These are phyloP conservation scores for Scytalidium lignicola DNA, from an alignment of 2,329 filamentous ascomycete species.

Conservation along the genomic window DNA sequence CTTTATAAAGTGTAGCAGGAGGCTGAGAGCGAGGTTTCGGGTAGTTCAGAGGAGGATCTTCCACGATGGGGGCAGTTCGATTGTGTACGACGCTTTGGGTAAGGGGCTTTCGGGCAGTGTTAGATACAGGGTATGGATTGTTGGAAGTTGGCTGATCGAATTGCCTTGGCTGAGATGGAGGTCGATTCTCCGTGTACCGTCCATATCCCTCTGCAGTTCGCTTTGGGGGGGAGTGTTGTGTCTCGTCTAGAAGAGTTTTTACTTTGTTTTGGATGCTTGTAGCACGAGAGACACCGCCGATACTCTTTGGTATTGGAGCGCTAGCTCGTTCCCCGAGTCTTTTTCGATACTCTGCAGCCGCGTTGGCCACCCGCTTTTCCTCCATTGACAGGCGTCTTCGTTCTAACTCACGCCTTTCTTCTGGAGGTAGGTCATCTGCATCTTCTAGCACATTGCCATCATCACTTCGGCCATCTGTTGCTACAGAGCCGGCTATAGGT, in stretches of 20 bases:
- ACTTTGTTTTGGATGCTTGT: conserved; percentile 90
- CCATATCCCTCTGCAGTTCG: conserved; percentile 88
- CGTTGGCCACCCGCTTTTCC: conserved; percentile 82
- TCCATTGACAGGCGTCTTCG: conserved; percentile 76
- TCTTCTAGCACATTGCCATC: conserved; percentile 60
- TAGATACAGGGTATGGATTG: conserved; percentile 21
- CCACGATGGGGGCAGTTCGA: conserved; percentile 14
- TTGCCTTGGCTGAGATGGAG: conserved; percentile 10
- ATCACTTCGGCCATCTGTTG: conserved; percentile 63
- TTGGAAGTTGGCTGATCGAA: conserved; percentile 17
- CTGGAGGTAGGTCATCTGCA: conserved; percentile 70
- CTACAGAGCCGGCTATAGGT: conserved; percentile 72
- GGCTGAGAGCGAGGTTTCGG: conserved; percentile 17
- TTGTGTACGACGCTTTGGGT: conserved; percentile 23
- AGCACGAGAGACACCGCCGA: conserved; percentile 59
- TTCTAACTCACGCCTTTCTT: conserved; percentile 87
- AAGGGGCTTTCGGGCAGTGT: conserved; percentile 42
- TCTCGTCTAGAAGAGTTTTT: conserved; percentile 77
- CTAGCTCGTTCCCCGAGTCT: conserved; percentile 61
- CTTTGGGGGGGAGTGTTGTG: conserved; percentile 51
- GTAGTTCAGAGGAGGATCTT: conserved; percentile 16
- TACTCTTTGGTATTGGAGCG: conserved; percentile 45
- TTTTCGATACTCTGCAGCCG: conserved; percentile 81
- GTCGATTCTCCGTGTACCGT: conserved; percentile 60
- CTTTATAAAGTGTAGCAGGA: conserved; percentile 22